Evolutionary conservation across 1,284 basidiomycete genomes (phyloP).

Genomic region (Ceratobasidium sp.): DNA sequence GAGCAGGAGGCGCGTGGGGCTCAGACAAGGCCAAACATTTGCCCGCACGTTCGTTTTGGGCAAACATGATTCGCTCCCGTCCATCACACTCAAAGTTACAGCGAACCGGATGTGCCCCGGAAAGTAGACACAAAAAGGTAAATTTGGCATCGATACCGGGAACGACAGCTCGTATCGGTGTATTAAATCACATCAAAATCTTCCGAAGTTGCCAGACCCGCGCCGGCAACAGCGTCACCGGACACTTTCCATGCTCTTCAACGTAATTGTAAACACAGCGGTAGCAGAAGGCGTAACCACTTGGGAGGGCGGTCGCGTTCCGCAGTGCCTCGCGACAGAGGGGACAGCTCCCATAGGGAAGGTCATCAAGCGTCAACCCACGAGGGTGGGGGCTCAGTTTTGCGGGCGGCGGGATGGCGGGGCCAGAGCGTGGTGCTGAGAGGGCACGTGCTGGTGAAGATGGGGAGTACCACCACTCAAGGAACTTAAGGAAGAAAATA

Average conservation of each 20-base stretch:
- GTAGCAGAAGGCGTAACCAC: conserved; percentile 96
- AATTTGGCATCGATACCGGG: conserved; percentile 18
- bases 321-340: conserved; percentile 77
- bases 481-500: conserved; percentile 96
- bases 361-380: conserved; percentile 61
- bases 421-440: conserved; percentile 61
- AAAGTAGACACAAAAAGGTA: conserved; percentile 23
- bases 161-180: conserved; percentile 14
- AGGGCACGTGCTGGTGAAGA: conserved; percentile 81
- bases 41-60: conserved; percentile 41
- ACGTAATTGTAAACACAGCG: conserved; percentile 88
- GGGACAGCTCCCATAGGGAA: conserved; percentile 81
- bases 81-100: conserved; percentile 13
- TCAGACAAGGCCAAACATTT: conserved; percentile 40
- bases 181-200: conserved; percentile 65
- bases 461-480: conserved; percentile 99
- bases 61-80: conserved; percentile 37
- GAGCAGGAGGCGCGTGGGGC: conserved; percentile 35
- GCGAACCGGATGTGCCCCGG: conserved; percentile 4
- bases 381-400: conserved; percentile 75
- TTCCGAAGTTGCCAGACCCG: conserved; percentile 85
- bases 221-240: conserved; percentile 80
- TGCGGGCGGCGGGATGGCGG: conserved; percentile 74
- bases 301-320: conserved; percentile 90
- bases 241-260: conserved; percentile 78